Base-by-base conservation (phyloP, 2,329 filamentous ascomycete species). In the Seiridium unicorne region DNA sequence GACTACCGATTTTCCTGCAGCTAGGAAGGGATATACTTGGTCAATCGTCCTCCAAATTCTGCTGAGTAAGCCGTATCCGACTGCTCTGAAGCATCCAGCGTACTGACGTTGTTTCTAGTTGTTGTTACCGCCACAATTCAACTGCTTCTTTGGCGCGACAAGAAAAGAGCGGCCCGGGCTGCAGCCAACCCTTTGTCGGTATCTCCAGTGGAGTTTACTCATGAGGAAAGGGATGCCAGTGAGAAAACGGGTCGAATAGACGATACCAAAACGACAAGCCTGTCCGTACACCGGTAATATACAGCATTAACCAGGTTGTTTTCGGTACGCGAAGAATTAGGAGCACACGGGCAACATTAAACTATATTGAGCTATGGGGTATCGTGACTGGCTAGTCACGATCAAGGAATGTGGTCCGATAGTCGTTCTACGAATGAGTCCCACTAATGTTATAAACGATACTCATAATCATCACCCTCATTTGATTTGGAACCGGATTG, bases 1-100 rank as follows among this genome's bases (percentile, higher is more conserved):
- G 8, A 57, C 54, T 1, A 47, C 44, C 13, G 54, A 57, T 31
- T 57, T 57, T 31, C 54, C 54, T 18, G 54, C 54, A 8, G 54
- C 54, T 6, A 32, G 5, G 13, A 47, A 46, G 31, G 54, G 54
- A 2, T 57, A 57, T 18, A 32, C 32, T n/a, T 57, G 40, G 40
- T 35, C 54, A 18, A 47, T 47, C 10, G 54, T 57, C 35, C 54
- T 57, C 32, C 42, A 57, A 9, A 34, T 57, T 11, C 32, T 57
- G 44, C 35, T 44, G 9, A 44, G 53, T 55, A 44, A 55, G 53
- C 31, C 18, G 5, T 11, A 0, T 2, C 10, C 32, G 18, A 6
- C 18, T 8, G 2, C 18, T 1, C 8, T 49, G 8, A 3, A 7
- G 9, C 18, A 3, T 13, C 32, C 6, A 13, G 11, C 9, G 31